phyloP scores from a whole-genome alignment of 371 early-diverging fungal species.

The Mucor lusitanicus region DNA sequence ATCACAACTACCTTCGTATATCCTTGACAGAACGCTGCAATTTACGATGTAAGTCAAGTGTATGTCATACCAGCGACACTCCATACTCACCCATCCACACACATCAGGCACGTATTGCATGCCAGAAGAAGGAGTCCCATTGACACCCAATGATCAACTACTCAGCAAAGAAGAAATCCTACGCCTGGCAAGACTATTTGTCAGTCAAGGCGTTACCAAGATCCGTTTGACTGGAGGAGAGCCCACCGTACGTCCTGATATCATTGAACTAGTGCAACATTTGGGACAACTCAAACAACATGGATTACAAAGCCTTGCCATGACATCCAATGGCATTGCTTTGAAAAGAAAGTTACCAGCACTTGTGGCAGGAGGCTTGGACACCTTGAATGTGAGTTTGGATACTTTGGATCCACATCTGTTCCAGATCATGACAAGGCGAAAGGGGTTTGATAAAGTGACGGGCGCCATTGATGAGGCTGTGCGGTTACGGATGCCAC shows the following conservation, averaged over 20 bases:
- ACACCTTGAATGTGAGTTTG: conserved; percentile 86
- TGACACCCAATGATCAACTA: conserved; percentile 72
- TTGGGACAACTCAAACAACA: conserved; percentile 68
- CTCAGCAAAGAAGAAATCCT: conserved; percentile 83
- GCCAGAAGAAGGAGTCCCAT: conserved; percentile 89
- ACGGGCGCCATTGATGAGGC: conserved; percentile 76
- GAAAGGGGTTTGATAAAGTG: conserved; percentile 80
- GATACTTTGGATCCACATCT: conserved; percentile 88
- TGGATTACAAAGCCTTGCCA: conserved; percentile 81
- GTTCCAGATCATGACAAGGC: conserved; percentile 88
- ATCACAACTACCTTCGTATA: conserved; percentile 91
- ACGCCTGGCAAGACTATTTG: conserved; percentile 80
- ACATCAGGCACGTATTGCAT: conserved; percentile 89
- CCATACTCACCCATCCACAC: neutral
- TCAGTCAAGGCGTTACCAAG: conserved; percentile 86
- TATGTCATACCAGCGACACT: neutral
- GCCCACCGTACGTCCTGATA: conserved; percentile 92
- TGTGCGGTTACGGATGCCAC: conserved; percentile 58
- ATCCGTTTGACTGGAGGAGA: conserved; percentile 96
- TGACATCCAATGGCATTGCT: conserved; percentile 94
- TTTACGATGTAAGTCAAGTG: conserved; percentile 72
- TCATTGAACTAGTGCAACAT: conserved; percentile 77
- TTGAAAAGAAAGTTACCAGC: conserved; percentile 78
- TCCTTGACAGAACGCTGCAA: conserved; percentile 94
- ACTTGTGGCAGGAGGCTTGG: conserved; percentile 76